These are phyloP conservation scores for Saprolegnia diclina DNA, from an alignment of 352 stramenopile species.

Conservation along the genomic window DNA sequence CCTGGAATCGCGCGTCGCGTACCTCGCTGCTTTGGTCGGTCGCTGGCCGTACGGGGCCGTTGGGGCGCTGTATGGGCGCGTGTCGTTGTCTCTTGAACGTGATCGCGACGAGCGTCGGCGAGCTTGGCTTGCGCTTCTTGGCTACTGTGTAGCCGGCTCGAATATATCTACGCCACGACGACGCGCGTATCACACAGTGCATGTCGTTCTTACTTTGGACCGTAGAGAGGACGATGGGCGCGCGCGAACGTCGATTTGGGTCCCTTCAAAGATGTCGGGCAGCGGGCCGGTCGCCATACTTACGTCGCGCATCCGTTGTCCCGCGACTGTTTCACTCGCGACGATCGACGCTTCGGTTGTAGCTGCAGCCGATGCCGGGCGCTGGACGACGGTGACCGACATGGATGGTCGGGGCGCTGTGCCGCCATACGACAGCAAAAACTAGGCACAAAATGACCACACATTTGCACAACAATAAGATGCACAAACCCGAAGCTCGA, in stretches of 20 bases:
- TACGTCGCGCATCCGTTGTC: too few relatives aligned
- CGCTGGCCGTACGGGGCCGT: background rate
- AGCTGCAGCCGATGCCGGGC: too few relatives aligned
- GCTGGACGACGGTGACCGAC: too few relatives aligned
- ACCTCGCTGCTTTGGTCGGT: background rate
- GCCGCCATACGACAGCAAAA: slow-evolving; percentile 19
- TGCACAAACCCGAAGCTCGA: slow-evolving; percentile 11
- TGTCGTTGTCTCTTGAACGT: background rate
- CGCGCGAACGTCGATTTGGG: slow-evolving; percentile 6
- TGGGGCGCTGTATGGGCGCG: background rate
- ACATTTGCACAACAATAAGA: background rate
- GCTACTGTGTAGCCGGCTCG: background rate
- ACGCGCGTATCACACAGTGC: background rate
- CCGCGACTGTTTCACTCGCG: too few relatives aligned
- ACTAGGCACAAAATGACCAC: slow-evolving; percentile 4
- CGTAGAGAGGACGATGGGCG: slow-evolving; percentile 12
- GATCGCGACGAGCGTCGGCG: background rate
- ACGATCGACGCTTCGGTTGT: too few relatives aligned
- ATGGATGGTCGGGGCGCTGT: too few relatives aligned
- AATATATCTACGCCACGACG: slow-evolving; percentile 18
- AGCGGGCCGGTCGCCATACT: background rate
- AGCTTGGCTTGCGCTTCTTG: background rate
- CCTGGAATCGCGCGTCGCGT: background rate
- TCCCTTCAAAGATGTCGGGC: slow-evolving; percentile 10
- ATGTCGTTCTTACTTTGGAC: slow-evolving; percentile 1